phyloP scores from a whole-genome alignment of 2,329 filamentous ascomycete species.

The Graphilbum sp. region DNA sequence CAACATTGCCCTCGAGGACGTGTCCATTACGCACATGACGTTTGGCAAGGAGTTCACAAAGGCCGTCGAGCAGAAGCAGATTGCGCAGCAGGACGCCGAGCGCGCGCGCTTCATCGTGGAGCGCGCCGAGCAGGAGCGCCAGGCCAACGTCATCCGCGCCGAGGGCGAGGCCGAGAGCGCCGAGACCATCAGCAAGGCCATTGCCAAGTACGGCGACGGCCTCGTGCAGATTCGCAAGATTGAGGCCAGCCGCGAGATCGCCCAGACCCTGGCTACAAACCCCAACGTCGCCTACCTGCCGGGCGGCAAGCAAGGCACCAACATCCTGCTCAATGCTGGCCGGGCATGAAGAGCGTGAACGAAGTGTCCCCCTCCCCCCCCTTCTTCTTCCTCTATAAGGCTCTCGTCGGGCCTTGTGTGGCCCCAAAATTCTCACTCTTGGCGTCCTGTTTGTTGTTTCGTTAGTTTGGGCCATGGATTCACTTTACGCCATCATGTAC shows the following conservation, averaged over 20 bases:
- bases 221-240: constrained; percentile 93
- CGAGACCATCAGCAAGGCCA: constrained; percentile 80
- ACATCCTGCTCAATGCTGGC: constrained; percentile 35
- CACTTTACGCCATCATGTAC: constrained; percentile 1
- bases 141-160: constrained; percentile 94
- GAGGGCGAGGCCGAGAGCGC: constrained; percentile 96
- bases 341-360: constrained; percentile 17
- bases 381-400: too few species aligned
- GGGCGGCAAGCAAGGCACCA: constrained; percentile 47
- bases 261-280: constrained; percentile 72
- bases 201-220: constrained; percentile 84
- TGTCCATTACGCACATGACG: constrained; percentile 99
- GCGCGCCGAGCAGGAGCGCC: constrained; percentile 94
- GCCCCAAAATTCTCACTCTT: constrained; percentile 1
- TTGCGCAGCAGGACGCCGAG: constrained; percentile 97
- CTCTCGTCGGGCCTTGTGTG: too few species aligned
- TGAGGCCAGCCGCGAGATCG: constrained; percentile 92
- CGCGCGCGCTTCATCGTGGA: constrained; percentile 95
- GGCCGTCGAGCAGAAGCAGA: constrained; percentile 99
- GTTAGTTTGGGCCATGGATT: constrained; percentile 1
- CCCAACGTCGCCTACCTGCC: constrained; percentile 94
- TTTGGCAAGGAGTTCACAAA: constrained; percentile 98
- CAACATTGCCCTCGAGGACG: constrained; percentile 97
- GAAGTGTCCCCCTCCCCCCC: too few species aligned
- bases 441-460: constrained; percentile 1